Evolutionary conservation across 2,329 filamentous ascomycete genomes (phyloP), one percentile per base, ranked within the genome.

Genomic region (Zymoseptoria tritici): DNA sequence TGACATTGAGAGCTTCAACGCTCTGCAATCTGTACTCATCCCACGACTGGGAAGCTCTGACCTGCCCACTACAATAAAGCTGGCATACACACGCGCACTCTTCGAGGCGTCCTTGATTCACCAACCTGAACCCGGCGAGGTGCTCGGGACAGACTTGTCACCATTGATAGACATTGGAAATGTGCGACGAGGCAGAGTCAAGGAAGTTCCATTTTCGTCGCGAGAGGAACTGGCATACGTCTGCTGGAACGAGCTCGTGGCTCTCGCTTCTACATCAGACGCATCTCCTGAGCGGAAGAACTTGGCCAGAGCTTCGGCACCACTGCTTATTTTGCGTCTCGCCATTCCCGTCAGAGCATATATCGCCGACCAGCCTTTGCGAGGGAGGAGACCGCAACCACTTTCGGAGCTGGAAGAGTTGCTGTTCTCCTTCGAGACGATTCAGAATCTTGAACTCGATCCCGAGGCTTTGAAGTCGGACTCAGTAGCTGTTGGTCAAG

Each of bases 331-430:
- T 52, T 78, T 96, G 1, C 86, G 94, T 2, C 85, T 89, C 11
- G 91, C 89, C 0, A 79, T 96, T 16, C 86, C 90, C 0, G 76
- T 97, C n/a, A 86, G 90, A 58, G 81, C 87, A 0, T 97, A 96
- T 71, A 86, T 95, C 52, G 89, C 91, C 3, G 94, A 99, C 73
- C 93, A 97, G 71, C 92, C 93, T 0, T 79, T 99, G 20, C 83
- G 94, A 13, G 92, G 94, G 0, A 83, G 86, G 55, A 94, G 95
- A 85, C 94, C 94, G 4, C 90, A 94, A 72, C 93, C 93, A 0
- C 79, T 90, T 4, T 87, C 85, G 8, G 90, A 96, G 70, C 83
- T 90, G 51, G 86, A 83, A 62, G 94, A 96, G 71, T 77, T 99
- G 9, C 72, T 89, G 4, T 88, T 89, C 68, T 80, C 92, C 22